phyloP scores from a whole-genome alignment of 345 rosid genomes.

The Arabidopsis arenosa region DNA sequence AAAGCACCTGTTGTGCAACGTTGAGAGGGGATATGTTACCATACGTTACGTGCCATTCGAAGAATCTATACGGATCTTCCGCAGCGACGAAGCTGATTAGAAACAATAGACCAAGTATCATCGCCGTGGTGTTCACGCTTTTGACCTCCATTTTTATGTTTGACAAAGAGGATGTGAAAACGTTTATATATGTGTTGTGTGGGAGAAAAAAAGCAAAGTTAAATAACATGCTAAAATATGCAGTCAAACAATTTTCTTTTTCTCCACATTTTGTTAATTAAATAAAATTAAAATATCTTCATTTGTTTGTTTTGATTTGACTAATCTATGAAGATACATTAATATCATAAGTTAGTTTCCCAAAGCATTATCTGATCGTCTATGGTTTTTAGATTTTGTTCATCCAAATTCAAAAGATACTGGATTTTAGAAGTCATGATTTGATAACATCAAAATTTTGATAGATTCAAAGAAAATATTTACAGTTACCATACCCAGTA shows the following conservation, averaged over 20 bases:
- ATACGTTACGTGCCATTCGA: slow-evolving; percentile 38
- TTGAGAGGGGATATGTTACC: slow-evolving; percentile 34
- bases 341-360: background rate
- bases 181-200: background rate
- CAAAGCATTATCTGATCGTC: too few species aligned
- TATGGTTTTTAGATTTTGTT: too few species aligned
- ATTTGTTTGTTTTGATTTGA: too few species aligned
- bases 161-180: background rate
- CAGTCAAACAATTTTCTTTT: background rate
- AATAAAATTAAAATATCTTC: too few species aligned
- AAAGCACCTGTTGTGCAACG: slow-evolving; percentile 23
- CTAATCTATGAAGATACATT: background rate
- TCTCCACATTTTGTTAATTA: background rate
- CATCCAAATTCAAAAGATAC: background rate
- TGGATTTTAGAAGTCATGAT: background rate
- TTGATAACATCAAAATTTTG: background rate
- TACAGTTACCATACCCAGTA: background rate
- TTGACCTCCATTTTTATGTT: slow-evolving; percentile 10
- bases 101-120: background rate
- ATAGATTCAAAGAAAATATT: background rate
- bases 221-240: background rate
- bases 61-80: slow-evolving; percentile 19
- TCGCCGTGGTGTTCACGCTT: background rate
- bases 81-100: slow-evolving; percentile 3
- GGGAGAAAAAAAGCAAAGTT: background rate